phyloP scores from a whole-genome alignment of 1,284 basidiomycete genomes.

The Trametes hirsuta region DNA sequence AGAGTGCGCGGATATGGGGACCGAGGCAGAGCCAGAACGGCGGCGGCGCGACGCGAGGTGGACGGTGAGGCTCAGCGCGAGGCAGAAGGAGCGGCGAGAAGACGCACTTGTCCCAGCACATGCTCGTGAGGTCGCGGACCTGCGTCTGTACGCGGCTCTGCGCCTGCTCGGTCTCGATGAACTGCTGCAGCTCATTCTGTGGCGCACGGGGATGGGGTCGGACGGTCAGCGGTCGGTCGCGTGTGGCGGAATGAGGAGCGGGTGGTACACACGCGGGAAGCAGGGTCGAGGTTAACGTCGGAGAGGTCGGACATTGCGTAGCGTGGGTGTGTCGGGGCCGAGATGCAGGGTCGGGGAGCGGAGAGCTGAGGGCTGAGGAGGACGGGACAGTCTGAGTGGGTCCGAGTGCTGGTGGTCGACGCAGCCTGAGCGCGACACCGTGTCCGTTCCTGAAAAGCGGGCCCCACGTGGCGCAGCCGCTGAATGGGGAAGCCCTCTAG shows the following conservation, averaged over 20 bases:
- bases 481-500: slow-evolving; percentile 14
- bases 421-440: slow-evolving; percentile 7
- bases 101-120: slow-evolving; percentile 90
- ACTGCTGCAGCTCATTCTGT: slow-evolving; percentile 84
- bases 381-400: not conserved
- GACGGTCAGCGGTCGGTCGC: not conserved
- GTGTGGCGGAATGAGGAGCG: not conserved
- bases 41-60: not conserved
- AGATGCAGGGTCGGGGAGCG: not conserved
- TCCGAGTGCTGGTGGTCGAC: not conserved
- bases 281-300: slow-evolving; percentile 10
- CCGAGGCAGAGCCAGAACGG: slow-evolving; percentile 22
- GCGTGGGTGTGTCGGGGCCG: not conserved
- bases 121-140: slow-evolving; percentile 72
- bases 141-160: slow-evolving; percentile 78
- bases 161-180: slow-evolving; percentile 88
- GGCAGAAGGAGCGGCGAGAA: slow-evolving; percentile 14
- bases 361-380: not conserved
- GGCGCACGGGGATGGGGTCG: not conserved
- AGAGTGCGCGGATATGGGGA: slow-evolving; percentile 21
- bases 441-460: slow-evolving; percentile 13
- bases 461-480: slow-evolving; percentile 10
- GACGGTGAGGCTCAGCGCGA: slow-evolving; percentile 63
- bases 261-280: slow-evolving; percentile 12
- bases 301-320: slow-evolving; percentile 3